Evolutionary conservation across 1,284 basidiomycete species (phyloP), one percentile per base, ranked within the genome.

Genomic region (Cryptococcus sp.): DNA sequence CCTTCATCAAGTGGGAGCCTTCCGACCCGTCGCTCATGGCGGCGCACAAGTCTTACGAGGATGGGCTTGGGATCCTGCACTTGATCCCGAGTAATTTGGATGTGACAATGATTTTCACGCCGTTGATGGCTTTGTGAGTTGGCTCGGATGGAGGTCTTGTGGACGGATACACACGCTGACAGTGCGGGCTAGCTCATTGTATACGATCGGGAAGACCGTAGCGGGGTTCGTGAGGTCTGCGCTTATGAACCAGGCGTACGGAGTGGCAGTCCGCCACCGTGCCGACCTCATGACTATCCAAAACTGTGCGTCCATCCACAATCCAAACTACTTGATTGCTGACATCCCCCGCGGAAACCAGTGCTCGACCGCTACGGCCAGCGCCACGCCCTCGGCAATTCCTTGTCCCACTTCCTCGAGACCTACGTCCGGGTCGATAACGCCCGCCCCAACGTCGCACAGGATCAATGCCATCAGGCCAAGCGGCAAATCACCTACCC

Each of bases 71-170:
- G 4, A 45, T 71, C n/a, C 52, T 74, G 11, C 69, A 76, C 49
- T 58, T 72, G 15, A 65, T 76, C 21, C 73, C 73, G 1, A 67
- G 66, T 18, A 72, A 72, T 53, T 55, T 73, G 21, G 72, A 76
- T 46, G 49, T 74, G n/a, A 55, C 66, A 6, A 45, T 66, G 18
- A 40, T 73, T 38, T 47, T 71, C 21, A 71, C 68, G 5, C 59
- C 70, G 1, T 24, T 70, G 0, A 56, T 70, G n/a, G 55, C 59
- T 20, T 68, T 73, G 70, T 73, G 57, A 65, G 68, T 20, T 18
- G n/a, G 18, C 37, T 48, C 28, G 21, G n/a, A n/a, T n/a, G n/a
- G n/a, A 45, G 35, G 24, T 5, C 5, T 24, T 35, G 7, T 43
- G 24, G 16, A 50, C 12, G 28, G 5, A 8, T 15, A 11, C 4